Conservation (phyloP, 805 yeast genomes). For the Ogataea methanolica region DNA sequence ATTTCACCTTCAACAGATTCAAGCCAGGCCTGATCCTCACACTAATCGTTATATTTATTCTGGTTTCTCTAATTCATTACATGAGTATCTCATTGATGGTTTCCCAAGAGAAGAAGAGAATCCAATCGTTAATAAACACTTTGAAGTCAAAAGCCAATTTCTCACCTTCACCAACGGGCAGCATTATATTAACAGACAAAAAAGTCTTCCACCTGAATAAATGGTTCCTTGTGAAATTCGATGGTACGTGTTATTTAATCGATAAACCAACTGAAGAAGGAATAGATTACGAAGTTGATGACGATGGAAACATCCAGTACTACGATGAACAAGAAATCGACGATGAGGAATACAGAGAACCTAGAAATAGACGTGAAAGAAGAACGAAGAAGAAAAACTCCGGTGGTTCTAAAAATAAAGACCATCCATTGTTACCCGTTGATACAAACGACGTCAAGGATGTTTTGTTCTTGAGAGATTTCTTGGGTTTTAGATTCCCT, state of each 20-base stretch:
- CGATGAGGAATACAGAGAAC: background rate
- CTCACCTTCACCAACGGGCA: background rate
- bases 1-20: conserved; percentile 59
- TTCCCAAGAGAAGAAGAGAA: conserved; percentile 51
- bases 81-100: conserved; percentile 49
- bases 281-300: conserved; percentile 19
- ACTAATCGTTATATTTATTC: conserved; percentile 42
- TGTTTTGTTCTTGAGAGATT: conserved; percentile 45
- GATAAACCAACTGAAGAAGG: conserved; percentile 35
- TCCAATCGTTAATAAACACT: conserved; percentile 43
- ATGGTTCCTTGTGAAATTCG: conserved; percentile 49
- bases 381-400: conserved; percentile 8
- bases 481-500: conserved; percentile 40
- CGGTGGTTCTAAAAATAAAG: background rate
- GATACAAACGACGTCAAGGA: conserved; percentile 43
- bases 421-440: conserved; percentile 32
- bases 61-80: conserved; percentile 56
- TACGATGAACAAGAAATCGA: conserved; percentile 6
- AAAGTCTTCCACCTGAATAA: conserved; percentile 42
- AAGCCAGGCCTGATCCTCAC: conserved; percentile 61
- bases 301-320: conserved; percentile 13
- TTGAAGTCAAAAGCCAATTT: conserved; percentile 44
- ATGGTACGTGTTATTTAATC: conserved; percentile 51
- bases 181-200: conserved; percentile 40
- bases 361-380: conserved; percentile 14